These are phyloP conservation scores for Triadica sebifera DNA, from an alignment of 345 rosid species.

Conservation along the genomic window DNA sequence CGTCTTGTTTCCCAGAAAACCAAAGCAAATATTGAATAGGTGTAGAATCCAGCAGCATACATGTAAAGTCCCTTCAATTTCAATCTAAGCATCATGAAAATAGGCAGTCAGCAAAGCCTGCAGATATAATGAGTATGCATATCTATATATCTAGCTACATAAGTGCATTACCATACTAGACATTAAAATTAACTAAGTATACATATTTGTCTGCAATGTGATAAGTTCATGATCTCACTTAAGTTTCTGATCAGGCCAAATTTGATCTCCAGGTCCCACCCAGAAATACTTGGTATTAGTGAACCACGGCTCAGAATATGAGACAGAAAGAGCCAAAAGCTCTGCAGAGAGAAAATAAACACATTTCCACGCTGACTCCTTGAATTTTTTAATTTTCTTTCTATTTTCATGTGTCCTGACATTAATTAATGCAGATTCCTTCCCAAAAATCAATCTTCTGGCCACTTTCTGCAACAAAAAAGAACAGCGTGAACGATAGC, in stretches of 20 bases:
- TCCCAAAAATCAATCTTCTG: conserved; percentile 55
- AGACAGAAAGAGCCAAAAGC: conserved; percentile 65
- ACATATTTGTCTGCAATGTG: neutral
- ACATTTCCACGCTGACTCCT: conserved; percentile 98
- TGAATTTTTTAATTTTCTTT: conserved; percentile 71
- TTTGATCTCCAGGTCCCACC: conserved; percentile 91
- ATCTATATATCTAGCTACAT: neutral
- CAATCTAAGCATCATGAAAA: conserved; percentile 39
- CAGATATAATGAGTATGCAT: neutral
- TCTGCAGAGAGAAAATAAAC: conserved; percentile 83
- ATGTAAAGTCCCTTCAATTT: conserved; percentile 69
- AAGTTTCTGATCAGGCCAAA: conserved; percentile 87
- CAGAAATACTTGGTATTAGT: conserved; percentile 71
- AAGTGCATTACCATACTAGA: neutral
- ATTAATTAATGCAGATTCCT: conserved; percentile 26
- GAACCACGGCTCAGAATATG: conserved; percentile 89
- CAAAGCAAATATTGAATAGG: conserved; percentile 73
- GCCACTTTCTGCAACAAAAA: conserved; percentile 56
- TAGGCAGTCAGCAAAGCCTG: conserved; percentile 16
- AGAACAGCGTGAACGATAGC: neutral
- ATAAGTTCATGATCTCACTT: conserved; percentile 38
- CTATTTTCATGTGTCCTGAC: conserved; percentile 33
- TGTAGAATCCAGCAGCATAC: conserved; percentile 77
- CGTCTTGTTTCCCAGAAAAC: conserved; percentile 86
- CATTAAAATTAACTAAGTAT: neutral